phyloP scores from a whole-genome alignment of 2,329 filamentous ascomycete species.

The Trichoderma lentiforme region DNA sequence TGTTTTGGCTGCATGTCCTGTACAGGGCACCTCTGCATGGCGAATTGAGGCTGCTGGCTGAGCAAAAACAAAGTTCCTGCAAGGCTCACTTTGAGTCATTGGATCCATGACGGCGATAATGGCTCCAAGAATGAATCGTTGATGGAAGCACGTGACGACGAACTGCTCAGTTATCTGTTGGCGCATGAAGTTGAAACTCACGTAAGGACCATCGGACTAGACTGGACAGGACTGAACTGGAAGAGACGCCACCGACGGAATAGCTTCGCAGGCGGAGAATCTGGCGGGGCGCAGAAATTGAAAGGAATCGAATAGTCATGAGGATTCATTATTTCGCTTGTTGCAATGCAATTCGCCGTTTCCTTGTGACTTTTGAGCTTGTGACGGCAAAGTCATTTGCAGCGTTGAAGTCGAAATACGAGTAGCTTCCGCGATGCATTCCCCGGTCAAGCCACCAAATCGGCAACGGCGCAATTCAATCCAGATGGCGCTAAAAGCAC shows the following conservation, averaged over 20 bases:
- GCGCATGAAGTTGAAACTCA: not conserved
- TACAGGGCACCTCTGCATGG: too few relatives aligned
- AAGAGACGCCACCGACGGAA: not conserved
- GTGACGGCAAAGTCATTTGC: not conserved
- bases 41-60: too few relatives aligned
- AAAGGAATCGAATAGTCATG: not conserved
- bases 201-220: too few relatives aligned
- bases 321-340: too few relatives aligned
- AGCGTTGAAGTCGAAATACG: not conserved
- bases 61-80: not conserved
- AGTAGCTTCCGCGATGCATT: not conserved
- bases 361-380: not conserved
- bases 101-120: not conserved
- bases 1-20: not conserved
- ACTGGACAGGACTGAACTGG: too few relatives aligned
- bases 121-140: not conserved
- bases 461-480: not conserved
- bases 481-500: not conserved
- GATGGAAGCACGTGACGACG: not conserved
- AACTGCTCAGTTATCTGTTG: not conserved
- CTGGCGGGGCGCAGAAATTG: not conserved
- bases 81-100: not conserved
- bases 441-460: not conserved
- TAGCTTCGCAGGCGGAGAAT: not conserved
- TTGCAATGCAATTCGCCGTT: not conserved